Percentiles rank a stretch among this genome's conserved stretches.
Evolutionary conservation across 2,329 filamentous ascomycete species (phyloP).

Genomic region (Pestalotiopsis sp.): DNA sequence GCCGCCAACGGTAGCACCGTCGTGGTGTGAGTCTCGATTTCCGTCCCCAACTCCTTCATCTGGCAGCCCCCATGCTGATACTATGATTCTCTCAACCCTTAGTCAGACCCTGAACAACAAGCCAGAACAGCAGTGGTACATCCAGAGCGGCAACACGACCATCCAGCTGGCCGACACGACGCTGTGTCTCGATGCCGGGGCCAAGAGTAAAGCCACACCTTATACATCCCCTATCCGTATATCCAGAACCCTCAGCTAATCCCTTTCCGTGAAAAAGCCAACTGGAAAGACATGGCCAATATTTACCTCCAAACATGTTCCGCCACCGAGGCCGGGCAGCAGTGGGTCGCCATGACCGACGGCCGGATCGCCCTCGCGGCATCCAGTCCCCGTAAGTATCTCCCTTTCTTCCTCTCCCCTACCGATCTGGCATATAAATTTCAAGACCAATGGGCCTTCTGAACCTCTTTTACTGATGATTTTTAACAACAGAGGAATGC

Average conservation of each 20-base stretch:
- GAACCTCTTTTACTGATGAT: background rate
- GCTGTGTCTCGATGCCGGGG: slow-evolving; percentile 42
- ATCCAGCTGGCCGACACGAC: slow-evolving; percentile 40
- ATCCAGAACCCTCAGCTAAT: background rate
- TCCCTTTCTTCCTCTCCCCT: background rate
- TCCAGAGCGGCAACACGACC: slow-evolving; percentile 35
- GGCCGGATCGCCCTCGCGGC: slow-evolving; percentile 39
- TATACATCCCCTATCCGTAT: background rate
- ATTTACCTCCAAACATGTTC: slow-evolving; percentile 37
- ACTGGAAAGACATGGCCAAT: slow-evolving; percentile 44
- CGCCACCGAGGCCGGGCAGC: slow-evolving; percentile 34
- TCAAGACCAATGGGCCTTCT: background rate
- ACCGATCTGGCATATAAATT: too few relatives aligned
- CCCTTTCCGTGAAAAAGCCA: slow-evolving; percentile 23
- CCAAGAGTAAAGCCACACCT: background rate
- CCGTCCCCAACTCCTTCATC: background rate
- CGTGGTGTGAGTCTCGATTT: slow-evolving; percentile 34
- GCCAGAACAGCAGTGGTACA: slow-evolving; percentile 43
- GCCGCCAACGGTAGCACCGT: slow-evolving; percentile 34
- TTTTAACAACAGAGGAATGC: slow-evolving; percentile 35
- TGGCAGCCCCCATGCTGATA: background rate
- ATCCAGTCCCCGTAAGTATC: slow-evolving; percentile 36
- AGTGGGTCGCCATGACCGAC: slow-evolving; percentile 39
- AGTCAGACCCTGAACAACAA: slow-evolving; percentile 35
- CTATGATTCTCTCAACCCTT: background rate